A percentile compares a stretch with the other conserved stretches of the same genome.
These are phyloP conservation scores for Silene uniflora DNA, from an alignment of 148 eudicot species.

Conservation along the genomic window DNA sequence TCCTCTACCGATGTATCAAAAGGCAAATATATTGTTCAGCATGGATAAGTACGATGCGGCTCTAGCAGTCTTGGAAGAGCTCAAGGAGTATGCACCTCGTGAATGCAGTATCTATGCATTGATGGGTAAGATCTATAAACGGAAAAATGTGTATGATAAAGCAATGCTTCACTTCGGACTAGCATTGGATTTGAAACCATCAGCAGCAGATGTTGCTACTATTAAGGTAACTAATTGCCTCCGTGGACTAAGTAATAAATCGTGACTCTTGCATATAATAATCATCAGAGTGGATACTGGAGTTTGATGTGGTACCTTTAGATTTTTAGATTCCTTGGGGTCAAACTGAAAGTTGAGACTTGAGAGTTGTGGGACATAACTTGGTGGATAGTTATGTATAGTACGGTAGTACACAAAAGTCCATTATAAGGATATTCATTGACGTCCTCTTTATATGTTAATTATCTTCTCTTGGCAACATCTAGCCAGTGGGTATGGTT, in stretches of 20 bases:
- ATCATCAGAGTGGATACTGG: not conserved
- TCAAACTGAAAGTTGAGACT: not conserved
- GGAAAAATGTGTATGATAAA: slow-evolving; percentile 63
- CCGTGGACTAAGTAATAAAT: not conserved
- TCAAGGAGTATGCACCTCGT: slow-evolving; percentile 89
- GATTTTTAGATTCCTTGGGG: not conserved
- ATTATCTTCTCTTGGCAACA: too few relatives aligned
- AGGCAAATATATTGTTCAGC: slow-evolving; percentile 76
- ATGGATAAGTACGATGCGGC: slow-evolving; percentile 79
- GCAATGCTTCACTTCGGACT: slow-evolving; percentile 98
- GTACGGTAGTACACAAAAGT: not conserved
- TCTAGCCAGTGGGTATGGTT: too few relatives aligned
- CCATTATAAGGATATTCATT: not conserved
- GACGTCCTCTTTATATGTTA: not conserved
- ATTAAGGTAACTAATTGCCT: slow-evolving; percentile 60
- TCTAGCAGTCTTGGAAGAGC: slow-evolving; percentile 82
- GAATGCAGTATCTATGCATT: slow-evolving; percentile 94
- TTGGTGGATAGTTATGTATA: not conserved
- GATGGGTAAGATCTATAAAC: slow-evolving; percentile 92
- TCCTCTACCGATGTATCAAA: slow-evolving; percentile 93
- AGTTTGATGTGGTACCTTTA: not conserved
- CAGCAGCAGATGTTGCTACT: slow-evolving; percentile 93
- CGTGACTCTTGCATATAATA: not conserved
- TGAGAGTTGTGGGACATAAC: not conserved
- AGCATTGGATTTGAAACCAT: slow-evolving; percentile 94